Evolutionary conservation across 2,329 filamentous ascomycete genomes (phyloP).

Genomic region (Diaporthe ampelina): DNA sequence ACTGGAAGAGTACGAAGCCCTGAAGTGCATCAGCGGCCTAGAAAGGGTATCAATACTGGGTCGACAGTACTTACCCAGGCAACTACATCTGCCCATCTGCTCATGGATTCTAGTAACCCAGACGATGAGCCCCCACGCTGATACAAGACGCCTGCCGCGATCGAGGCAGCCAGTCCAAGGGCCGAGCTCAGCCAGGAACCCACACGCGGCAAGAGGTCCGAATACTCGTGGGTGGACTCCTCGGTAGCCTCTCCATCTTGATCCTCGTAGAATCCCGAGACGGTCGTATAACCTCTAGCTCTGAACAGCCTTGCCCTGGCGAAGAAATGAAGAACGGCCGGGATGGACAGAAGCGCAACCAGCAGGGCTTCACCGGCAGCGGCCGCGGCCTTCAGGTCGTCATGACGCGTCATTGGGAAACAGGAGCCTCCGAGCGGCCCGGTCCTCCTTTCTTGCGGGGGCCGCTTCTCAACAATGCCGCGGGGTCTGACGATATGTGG

Average conservation of each 20-base stretch:
- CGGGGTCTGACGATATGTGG: neutral
- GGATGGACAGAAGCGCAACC: constrained; percentile 43
- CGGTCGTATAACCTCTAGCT: constrained; percentile 42
- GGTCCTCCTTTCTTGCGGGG: neutral
- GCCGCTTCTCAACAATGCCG: neutral
- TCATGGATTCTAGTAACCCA: constrained; percentile 2
- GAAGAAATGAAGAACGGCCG: constrained; percentile 42
- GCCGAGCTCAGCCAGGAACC: constrained; percentile 46
- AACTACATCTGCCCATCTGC: constrained; percentile 44
- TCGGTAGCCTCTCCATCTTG: constrained; percentile 51
- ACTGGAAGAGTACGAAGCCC: constrained; percentile 48
- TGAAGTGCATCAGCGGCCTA: constrained; percentile 35
- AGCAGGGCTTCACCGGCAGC: constrained; percentile 38
- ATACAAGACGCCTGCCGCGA: constrained; percentile 45
- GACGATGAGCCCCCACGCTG: neutral
- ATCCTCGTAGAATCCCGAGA: constrained; percentile 49
- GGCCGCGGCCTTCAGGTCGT: constrained; percentile 30
- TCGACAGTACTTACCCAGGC: constrained; percentile 44
- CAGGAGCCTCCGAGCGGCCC: neutral
- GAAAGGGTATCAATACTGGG: neutral
- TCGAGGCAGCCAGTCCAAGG: constrained; percentile 46
- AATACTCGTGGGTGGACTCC: constrained; percentile 50
- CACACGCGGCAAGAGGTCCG: constrained; percentile 47
- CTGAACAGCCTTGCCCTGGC: constrained; percentile 37
- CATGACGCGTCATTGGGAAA: constrained; percentile 36